Evolutionary conservation across 495 filamentous ascomycete species (phyloP).

Genomic region (Hypoxylon lenormandii): DNA sequence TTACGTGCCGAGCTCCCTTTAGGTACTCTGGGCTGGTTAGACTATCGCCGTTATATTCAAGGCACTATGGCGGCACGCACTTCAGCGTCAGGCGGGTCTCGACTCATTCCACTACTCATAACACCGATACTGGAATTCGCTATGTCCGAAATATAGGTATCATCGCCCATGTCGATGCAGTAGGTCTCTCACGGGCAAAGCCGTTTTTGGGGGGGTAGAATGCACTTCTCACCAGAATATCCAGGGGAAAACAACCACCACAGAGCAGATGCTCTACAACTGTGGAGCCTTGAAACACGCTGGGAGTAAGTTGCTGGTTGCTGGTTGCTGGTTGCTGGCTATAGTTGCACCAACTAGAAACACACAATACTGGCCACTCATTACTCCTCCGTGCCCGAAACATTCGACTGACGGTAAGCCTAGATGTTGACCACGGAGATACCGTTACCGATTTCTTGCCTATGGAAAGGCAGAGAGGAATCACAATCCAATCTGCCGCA

Average conservation of each 20-base stretch:
- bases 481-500: slow-evolving; percentile 97
- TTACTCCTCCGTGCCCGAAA: background rate
- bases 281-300: slow-evolving; percentile 88
- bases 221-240: background rate
- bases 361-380: background rate
- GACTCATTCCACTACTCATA: slow-evolving; percentile 23
- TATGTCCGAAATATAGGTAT: slow-evolving; percentile 95
- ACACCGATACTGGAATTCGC: slow-evolving; percentile 53
- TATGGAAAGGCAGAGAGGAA: slow-evolving; percentile 90
- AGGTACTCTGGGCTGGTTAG: slow-evolving; percentile 38
- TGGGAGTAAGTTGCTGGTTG: slow-evolving; percentile 70
- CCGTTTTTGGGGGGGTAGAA: slow-evolving; percentile 20
- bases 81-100: slow-evolving; percentile 25
- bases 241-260: slow-evolving; percentile 97
- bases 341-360: background rate
- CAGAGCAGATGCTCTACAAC: slow-evolving; percentile 99
- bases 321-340: too few species aligned
- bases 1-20: slow-evolving; percentile 43
- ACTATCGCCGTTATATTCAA: slow-evolving; percentile 22
- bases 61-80: slow-evolving; percentile 12
- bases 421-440: slow-evolving; percentile 95
- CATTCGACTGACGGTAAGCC: slow-evolving; percentile 33
- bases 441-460: slow-evolving; percentile 98
- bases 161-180: slow-evolving; percentile 98
- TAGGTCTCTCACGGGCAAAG: slow-evolving; percentile 54